Conservation (phyloP, 2,329 filamentous ascomycete species). For the Microcyclospora tardicrescens region DNA sequence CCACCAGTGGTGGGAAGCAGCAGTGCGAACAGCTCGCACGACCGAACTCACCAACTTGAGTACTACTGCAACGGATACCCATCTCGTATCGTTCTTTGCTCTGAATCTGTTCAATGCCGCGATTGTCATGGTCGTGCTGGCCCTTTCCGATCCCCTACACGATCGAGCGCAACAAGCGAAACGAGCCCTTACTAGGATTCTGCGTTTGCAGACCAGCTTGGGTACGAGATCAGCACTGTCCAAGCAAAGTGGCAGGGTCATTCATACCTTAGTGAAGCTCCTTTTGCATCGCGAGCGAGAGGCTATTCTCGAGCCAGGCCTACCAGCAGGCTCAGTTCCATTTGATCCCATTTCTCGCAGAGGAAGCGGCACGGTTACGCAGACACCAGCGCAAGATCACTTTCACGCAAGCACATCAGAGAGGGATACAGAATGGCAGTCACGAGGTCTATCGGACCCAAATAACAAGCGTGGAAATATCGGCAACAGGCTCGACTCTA, state of each 20-base stretch:
- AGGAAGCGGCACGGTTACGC: too few relatives aligned
- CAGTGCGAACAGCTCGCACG: conserved; percentile 27
- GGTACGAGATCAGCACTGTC: conserved; percentile 24
- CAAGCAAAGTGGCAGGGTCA: conserved; percentile 21
- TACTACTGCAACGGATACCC: conserved; percentile 29
- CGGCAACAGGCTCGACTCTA: background rate
- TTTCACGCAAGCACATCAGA: too few relatives aligned
- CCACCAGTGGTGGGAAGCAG: conserved; percentile 27
- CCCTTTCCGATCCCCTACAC: conserved; percentile 31
- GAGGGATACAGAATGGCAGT: too few relatives aligned
- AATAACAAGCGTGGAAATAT: background rate
- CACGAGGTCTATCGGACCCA: background rate
- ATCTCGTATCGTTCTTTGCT: conserved; percentile 32
- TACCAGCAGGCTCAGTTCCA: too few relatives aligned
- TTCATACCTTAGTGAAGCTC: conserved; percentile 11
- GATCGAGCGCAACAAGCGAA: conserved; percentile 32
- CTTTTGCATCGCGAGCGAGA: conserved; percentile 4
- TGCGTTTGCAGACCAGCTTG: conserved; percentile 13
- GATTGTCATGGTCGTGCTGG: conserved; percentile 31
- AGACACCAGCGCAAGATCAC: too few relatives aligned
- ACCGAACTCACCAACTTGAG: conserved; percentile 23
- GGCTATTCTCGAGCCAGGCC: conserved; percentile 4
- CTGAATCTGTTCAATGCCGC: conserved; percentile 35
- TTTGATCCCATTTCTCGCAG: too few relatives aligned
- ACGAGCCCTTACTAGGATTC: conserved; percentile 30